Evolutionary conservation across 805 yeast species (phyloP).

Genomic region (Kuraishia piskuri): DNA sequence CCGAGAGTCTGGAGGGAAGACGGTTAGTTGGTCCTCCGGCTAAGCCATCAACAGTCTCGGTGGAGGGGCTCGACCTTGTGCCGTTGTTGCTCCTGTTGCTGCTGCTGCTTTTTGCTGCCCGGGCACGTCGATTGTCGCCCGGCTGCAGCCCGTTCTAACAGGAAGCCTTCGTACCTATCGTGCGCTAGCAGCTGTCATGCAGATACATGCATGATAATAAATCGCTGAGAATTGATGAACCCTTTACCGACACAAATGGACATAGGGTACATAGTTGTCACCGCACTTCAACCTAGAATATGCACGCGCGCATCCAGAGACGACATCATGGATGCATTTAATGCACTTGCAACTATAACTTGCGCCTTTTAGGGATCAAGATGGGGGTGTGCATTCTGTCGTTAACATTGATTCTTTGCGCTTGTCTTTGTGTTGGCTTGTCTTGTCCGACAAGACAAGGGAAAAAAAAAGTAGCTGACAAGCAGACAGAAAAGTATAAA

Average conservation of each 20-base stretch:
- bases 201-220: not conserved
- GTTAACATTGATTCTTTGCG: not conserved
- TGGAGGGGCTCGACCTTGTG: not conserved
- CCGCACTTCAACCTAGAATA: not conserved
- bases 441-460: not conserved
- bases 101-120: not conserved
- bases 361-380: not conserved
- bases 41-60: not conserved
- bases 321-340: not conserved
- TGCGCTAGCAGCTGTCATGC: not conserved
- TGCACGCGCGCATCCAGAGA: not conserved
- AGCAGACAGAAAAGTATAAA: not conserved
- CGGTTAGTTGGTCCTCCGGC: not conserved
- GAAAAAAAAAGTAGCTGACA: not conserved
- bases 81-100: not conserved
- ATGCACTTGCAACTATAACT: not conserved
- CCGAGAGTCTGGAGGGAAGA: not conserved
- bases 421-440: not conserved
- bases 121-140: not conserved
- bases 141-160: not conserved
- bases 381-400: not conserved
- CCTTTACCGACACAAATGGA: not conserved
- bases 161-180: not conserved
- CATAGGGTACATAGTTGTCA: not conserved
- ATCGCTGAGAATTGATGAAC: not conserved